Conservation (phyloP, 1,284 basidiomycete species). For the Leucoagaricus sp. region DNA sequence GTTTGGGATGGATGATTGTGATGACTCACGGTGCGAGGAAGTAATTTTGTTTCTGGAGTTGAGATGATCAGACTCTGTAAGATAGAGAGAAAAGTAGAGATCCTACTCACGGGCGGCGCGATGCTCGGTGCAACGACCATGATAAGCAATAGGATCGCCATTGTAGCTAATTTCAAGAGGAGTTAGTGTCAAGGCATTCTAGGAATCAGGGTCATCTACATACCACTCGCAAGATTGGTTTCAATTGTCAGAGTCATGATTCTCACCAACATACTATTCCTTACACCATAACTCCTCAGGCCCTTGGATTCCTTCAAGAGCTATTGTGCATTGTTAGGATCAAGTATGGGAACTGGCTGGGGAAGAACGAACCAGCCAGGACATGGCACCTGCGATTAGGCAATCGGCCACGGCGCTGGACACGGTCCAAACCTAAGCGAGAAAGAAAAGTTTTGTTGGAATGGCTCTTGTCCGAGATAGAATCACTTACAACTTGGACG, state of each 20-base stretch:
- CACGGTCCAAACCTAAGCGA: neutral
- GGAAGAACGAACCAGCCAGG: slow-evolving; percentile 3
- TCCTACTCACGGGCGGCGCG: slow-evolving; percentile 12
- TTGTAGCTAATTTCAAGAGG: slow-evolving; percentile 1
- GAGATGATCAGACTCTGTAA: neutral
- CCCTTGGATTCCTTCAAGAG: slow-evolving; percentile 2
- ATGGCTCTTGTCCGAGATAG: too few species aligned
- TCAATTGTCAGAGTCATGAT: slow-evolving; percentile 7
- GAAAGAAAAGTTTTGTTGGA: neutral
- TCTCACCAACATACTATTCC: neutral
- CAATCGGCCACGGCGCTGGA: slow-evolving; percentile 1
- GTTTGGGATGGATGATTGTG: too few species aligned
- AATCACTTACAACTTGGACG: slow-evolving; percentile 1
- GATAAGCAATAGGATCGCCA: neutral
- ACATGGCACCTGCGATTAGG: slow-evolving; percentile 5
- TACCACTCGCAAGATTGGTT: slow-evolving; percentile 12
- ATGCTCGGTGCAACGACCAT: neutral
- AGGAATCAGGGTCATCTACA: neutral
- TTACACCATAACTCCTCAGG: neutral
- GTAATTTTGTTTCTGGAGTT: slow-evolving; percentile 3
- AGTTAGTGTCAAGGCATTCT: neutral
- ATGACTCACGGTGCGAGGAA: slow-evolving; percentile 12
- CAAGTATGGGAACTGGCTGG: too few species aligned
- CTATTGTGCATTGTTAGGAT: neutral
- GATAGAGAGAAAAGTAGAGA: too few species aligned